phyloP scores from a whole-genome alignment of 1,139 yeast genomes.

The Tardiomyces depauwii region DNA sequence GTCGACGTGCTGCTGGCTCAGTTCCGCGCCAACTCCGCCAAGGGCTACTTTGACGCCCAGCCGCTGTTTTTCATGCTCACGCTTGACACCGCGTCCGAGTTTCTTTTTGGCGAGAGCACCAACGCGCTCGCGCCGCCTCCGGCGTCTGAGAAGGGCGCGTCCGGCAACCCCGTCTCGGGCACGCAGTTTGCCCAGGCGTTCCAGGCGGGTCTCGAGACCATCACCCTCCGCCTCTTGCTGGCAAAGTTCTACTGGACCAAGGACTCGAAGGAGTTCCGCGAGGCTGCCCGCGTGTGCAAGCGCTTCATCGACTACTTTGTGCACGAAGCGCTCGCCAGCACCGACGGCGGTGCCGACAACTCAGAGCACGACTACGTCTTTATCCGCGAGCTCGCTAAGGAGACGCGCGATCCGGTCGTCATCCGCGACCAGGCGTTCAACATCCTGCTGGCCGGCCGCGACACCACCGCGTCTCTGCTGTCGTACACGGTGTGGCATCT shows the following conservation, averaged over 20 bases:
- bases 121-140: slow-evolving; percentile 18
- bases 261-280: slow-evolving; percentile 1
- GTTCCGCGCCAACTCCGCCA: slow-evolving; percentile 43
- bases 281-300: background rate
- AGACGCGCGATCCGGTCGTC: slow-evolving; percentile 35
- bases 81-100: slow-evolving; percentile 48
- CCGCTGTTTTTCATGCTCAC: slow-evolving; percentile 40
- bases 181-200: slow-evolving; percentile 30
- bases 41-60: slow-evolving; percentile 34
- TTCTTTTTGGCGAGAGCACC: slow-evolving; percentile 46
- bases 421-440: slow-evolving; percentile 40
- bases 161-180: slow-evolving; percentile 13
- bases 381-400: slow-evolving; percentile 37
- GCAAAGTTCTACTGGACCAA: slow-evolving; percentile 1
- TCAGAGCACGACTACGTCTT: slow-evolving; percentile 28
- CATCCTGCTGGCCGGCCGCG: slow-evolving; percentile 41
- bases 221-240: slow-evolving; percentile 1
- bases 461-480: slow-evolving; percentile 46
- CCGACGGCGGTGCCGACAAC: slow-evolving; percentile 3
- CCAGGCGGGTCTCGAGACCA: slow-evolving; percentile 1
- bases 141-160: background rate
- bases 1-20: slow-evolving; percentile 32
- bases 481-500: slow-evolving; percentile 38
- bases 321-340: slow-evolving; percentile 9
- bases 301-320: slow-evolving; percentile 21